These are phyloP conservation scores for Trichomonas tenax DNA, from an alignment of 208 protist species.

Conservation along the genomic window DNA sequence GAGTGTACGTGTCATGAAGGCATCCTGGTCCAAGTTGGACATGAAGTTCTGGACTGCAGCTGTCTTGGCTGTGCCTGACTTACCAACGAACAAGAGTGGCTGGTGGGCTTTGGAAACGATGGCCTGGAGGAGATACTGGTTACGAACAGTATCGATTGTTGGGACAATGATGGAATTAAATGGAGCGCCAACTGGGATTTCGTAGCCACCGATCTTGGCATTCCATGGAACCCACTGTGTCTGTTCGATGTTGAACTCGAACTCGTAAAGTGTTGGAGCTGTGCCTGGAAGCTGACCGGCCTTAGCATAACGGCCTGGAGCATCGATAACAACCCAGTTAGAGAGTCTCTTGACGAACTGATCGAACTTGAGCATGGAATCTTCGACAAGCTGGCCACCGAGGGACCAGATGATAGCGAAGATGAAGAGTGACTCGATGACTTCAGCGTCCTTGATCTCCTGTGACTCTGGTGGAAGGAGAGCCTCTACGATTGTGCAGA, in stretches of 20 bases:
- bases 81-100: slow-evolving; percentile 81
- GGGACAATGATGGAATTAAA: slow-evolving; percentile 90
- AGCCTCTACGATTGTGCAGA: slow-evolving; percentile 67
- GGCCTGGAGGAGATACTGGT: slow-evolving; percentile 78
- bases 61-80: slow-evolving; percentile 93
- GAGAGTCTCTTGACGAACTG: slow-evolving; percentile 71
- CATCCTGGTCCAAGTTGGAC: slow-evolving; percentile 54
- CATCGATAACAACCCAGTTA: slow-evolving; percentile 67
- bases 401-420: slow-evolving; percentile 84
- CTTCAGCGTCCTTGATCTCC: slow-evolving; percentile 55
- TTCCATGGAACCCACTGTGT: slow-evolving; percentile 82
- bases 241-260: slow-evolving; percentile 45
- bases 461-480: slow-evolving; percentile 50
- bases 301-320: slow-evolving; percentile 24
- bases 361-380: slow-evolving; percentile 69
- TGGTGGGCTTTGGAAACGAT: slow-evolving; percentile 60
- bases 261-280: not conserved
- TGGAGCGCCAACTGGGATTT: slow-evolving; percentile 54
- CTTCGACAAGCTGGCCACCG: slow-evolving; percentile 60
- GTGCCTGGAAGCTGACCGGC: not conserved
- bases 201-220: slow-evolving; percentile 67
- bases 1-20: slow-evolving; percentile 65
- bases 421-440: slow-evolving; percentile 74
- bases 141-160: slow-evolving; percentile 91
- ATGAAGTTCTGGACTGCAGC: slow-evolving; percentile 85